A percentile compares a stretch with the other conserved stretches of the same genome.
These are phyloP conservation scores for Pleoardoris graminearum DNA, from an alignment of 2,329 filamentous ascomycete species.

Conservation along the genomic window DNA sequence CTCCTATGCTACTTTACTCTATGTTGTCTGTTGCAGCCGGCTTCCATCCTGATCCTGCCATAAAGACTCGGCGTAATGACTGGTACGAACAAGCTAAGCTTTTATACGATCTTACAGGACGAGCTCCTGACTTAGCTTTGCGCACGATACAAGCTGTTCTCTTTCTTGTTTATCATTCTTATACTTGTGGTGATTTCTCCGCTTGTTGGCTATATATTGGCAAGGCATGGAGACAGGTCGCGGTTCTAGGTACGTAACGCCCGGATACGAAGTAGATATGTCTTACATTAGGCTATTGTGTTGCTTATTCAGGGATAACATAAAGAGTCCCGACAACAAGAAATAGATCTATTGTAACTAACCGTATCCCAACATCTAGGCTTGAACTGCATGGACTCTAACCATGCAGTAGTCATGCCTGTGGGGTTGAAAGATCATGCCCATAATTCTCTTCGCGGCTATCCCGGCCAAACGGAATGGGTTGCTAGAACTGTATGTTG, in stretches of 20 bases:
- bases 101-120: constrained; percentile 28
- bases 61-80: constrained; percentile 21
- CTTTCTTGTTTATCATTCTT: constrained; percentile 28
- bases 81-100: constrained; percentile 39
- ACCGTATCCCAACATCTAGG: too few species aligned
- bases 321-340: too few species aligned
- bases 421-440: neutral
- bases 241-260: constrained; percentile 26
- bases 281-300: too few species aligned
- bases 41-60: constrained; percentile 25
- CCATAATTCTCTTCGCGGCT: neutral
- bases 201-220: constrained; percentile 35
- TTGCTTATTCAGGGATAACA: too few species aligned
- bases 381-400: constrained; percentile 37
- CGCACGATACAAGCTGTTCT: constrained; percentile 33
- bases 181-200: constrained; percentile 33
- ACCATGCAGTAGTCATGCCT: constrained; percentile 2
- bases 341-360: too few species aligned
- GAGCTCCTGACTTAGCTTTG: constrained; percentile 22
- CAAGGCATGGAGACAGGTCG: constrained; percentile 39
- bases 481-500: constrained; percentile 6
- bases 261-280: too few species aligned
- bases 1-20: constrained; percentile 29
- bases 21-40: constrained; percentile 32
- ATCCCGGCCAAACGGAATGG: constrained; percentile 4